Evolutionary conservation across 768 basidiomycete species (phyloP).

Genomic region (Rhodotorula sphaerocarpa): DNA sequence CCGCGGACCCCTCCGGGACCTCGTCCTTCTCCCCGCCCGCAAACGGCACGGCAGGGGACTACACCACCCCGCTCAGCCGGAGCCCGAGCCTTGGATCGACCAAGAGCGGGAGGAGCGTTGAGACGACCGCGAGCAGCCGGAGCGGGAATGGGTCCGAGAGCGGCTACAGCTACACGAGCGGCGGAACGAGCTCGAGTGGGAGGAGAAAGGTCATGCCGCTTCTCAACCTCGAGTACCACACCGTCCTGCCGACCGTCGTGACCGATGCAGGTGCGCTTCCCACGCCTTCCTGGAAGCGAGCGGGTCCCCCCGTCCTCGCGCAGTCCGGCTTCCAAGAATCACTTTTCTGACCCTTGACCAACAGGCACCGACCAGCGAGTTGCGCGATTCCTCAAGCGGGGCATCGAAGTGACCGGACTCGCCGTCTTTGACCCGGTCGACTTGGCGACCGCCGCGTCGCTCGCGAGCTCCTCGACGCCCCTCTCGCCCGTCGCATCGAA

Average conservation of each 20-base stretch:
- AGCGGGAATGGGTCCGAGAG: not conserved
- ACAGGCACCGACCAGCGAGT: conserved; percentile 65
- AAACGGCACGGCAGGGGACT: too few species aligned
- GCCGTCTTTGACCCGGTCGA: conserved; percentile 74
- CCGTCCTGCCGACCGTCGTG: conserved; percentile 75
- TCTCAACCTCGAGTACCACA: conserved; percentile 80
- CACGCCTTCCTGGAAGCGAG: too few species aligned
- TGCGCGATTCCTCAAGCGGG: conserved; percentile 60
- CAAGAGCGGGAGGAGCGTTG: not conserved
- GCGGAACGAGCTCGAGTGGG: conserved; percentile 4
- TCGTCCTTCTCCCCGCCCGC: too few species aligned
- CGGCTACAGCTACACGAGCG: too few species aligned
- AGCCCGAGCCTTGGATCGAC: not conserved
- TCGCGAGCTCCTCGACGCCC: not conserved
- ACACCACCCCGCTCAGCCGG: not conserved
- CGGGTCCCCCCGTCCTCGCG: too few species aligned
- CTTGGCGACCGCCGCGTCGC: conserved; percentile 13
- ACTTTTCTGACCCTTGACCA: too few species aligned
- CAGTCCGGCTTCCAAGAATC: too few species aligned
- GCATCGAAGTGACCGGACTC: conserved; percentile 68
- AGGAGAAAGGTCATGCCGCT: conserved; percentile 45
- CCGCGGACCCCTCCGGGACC: not conserved
- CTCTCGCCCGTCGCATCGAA: not conserved
- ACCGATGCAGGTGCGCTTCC: conserved; percentile 59
- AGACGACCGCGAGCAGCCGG: conserved; percentile 1